A percentile compares a stretch with the other conserved stretches of the same genome.
Conservation (phyloP, 495 filamentous ascomycete genomes). For the Penicillium desertorum region DNA sequence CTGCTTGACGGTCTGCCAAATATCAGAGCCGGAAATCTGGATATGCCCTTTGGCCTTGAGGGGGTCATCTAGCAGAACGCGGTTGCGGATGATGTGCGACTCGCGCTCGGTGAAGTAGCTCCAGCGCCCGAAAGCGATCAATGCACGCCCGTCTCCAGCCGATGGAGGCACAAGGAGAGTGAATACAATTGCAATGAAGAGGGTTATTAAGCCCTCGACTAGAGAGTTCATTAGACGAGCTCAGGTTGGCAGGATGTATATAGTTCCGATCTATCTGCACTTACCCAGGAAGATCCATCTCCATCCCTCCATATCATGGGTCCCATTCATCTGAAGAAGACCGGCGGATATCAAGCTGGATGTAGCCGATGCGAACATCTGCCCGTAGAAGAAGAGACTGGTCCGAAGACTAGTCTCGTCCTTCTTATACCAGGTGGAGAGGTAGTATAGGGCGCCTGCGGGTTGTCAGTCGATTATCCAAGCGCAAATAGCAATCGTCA, state of each 20-base stretch:
- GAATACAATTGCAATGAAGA: constrained; percentile 52
- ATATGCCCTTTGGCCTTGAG: constrained; percentile 40
- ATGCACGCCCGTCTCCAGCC: constrained; percentile 40
- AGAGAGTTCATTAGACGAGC: background rate
- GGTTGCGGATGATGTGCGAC: constrained; percentile 41
- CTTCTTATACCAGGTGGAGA: constrained; percentile 60
- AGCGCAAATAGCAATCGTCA: constrained; percentile 16
- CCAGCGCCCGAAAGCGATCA: constrained; percentile 44
- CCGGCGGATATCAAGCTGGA: constrained; percentile 54
- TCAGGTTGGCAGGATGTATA: background rate
- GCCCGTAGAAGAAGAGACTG: constrained; percentile 55
- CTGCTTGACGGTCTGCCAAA: constrained; percentile 41
- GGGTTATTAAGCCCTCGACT: constrained; percentile 56
- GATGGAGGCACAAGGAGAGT: constrained; percentile 48
- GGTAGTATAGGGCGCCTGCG: constrained; percentile 55
- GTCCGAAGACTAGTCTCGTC: constrained; percentile 56
- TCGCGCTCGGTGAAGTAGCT: constrained; percentile 46
- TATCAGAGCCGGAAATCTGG: constrained; percentile 42
- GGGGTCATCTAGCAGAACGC: constrained; percentile 47
- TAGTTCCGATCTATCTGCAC: constrained; percentile 3
- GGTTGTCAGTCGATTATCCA: constrained; percentile 37
- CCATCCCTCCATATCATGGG: constrained; percentile 55
- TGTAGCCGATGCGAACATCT: constrained; percentile 52
- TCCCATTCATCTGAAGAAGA: constrained; percentile 51
- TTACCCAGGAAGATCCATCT: constrained; percentile 60